Evolutionary conservation across 1,139 yeast species (phyloP), one percentile per base, ranked within the genome.

Genomic region (Candida sanyaensis): DNA sequence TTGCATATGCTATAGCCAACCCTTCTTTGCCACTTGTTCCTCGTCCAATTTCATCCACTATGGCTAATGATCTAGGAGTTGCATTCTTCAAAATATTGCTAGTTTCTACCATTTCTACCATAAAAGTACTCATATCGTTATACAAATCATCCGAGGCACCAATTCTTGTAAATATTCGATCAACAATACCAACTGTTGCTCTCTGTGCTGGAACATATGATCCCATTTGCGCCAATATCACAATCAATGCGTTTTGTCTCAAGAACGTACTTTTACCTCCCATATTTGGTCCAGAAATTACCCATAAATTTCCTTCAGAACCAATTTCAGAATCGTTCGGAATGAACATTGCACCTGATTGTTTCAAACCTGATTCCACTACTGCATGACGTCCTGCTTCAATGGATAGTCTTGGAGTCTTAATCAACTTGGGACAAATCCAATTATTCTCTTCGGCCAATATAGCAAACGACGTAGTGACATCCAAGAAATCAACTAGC

Each of bases 41-140:
- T 51, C 99, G 75, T 0, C 99, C 99, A n/a, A 93, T 85, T 59
- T 93, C 99, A 67, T 93, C 99, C 41, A 93, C 81, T 30, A 93
- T 87, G 0, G 97, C 97, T 53, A 93, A 67, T 0, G 98, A 91
- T 39, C 76, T 66, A 0, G 75, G 61, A 0, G 98, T 90, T 1
- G 98, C 96, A 50, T 88, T 81, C 42, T 79, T 75, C 46, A 93
- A 67, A 34, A 93, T 91, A 52, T 81, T 77, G 26, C 96, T 86
- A 0, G 97, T 89, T 61, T 93, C 99, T n/a, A 89, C 80, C 98
- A 93, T 92, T 59, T 93, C 98, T 12, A 92, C 96, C 98, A 93
- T 91, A 60, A 93, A 93, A 0, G 99, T 92, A 54, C 96, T 88
- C 66, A 91, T 77, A 55, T 92, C 95, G 50, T 89, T 83, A 61